Evolutionary conservation across 371 early-diverging fungal genomes (phyloP), one percentile per base, ranked within the genome.

Genomic region (Blakeslea trispora): DNA sequence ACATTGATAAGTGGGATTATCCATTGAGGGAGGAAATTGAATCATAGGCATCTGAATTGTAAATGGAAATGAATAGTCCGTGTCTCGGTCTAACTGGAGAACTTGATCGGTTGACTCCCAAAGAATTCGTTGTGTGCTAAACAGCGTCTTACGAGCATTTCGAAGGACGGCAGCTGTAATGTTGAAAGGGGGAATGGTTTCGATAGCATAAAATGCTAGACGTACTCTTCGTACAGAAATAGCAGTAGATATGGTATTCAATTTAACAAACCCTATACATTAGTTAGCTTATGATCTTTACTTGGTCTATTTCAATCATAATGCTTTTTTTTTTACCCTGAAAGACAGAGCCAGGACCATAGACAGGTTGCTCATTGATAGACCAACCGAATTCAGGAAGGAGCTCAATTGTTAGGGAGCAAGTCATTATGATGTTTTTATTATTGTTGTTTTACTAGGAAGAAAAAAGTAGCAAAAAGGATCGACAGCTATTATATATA

Each of bases 311-410:
- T 40, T 21, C 17, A 37, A 37, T 14, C 9, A 9, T 2, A 37
- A 46, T 14, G 17, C 6, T 5, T 34, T 17, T n/a, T 17, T 14
- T 21, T 35, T 45, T 15, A 46, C 69, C 71, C 57, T 66, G 60
- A 40, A 70, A 70, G 32, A 68, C 68, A 14, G 68, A 68, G 15
- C 68, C 64, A 44, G 68, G 57, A 7, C 58, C 64, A 53, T 63
- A 68, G 14, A 56, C 50, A 51, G 55, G 51, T 42, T 34, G 43
- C n/a, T 45, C 35, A 23, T 50, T 59, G 15, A 64, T 45, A 19
- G 59, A 59, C 64, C 64, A 64, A n/a, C 64, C 64, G 34, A 64
- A 64, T 46, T 64, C 64, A 32, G 64, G 64, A 7, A 64, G 21
- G 7, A 64, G 42, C 32, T 55, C 55, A 34, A 61, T 55, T 7